A percentile compares a stretch with the other conserved stretches of the same genome.
Conservation (phyloP, 2,329 filamentous ascomycete genomes). For the Venturiaceae sp. region DNA sequence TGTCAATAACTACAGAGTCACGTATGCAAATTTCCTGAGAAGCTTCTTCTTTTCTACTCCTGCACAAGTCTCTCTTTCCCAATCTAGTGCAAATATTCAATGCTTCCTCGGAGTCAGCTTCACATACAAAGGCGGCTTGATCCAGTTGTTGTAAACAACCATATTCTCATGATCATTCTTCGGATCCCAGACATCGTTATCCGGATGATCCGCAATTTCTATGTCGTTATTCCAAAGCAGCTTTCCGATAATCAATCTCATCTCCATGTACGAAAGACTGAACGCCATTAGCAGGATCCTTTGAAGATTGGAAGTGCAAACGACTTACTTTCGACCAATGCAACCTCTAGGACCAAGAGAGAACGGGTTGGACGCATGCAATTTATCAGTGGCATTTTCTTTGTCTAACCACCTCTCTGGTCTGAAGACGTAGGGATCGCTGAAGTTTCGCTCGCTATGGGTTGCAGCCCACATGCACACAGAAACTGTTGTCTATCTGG, state of each 20-base stretch:
- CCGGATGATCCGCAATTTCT: constrained; percentile 5
- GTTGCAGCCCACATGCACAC: constrained; percentile 16
- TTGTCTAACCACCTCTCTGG: constrained; percentile 5
- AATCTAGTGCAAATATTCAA: too few relatives aligned
- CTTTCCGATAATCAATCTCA: constrained; percentile 1
- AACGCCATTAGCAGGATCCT: neutral
- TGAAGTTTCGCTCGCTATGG: constrained; percentile 1
- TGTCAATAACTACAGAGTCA: too few relatives aligned
- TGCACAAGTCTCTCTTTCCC: too few relatives aligned
- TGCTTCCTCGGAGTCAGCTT: constrained; percentile 11
- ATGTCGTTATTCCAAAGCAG: constrained; percentile 8
- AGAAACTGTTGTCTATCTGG: neutral
- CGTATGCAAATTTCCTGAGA: too few relatives aligned
- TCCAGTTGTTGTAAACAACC: constrained; percentile 10
- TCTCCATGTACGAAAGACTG: constrained; percentile 8
- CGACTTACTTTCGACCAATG: constrained; percentile 16
- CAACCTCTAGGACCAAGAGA: constrained; percentile 21
- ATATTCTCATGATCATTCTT: constrained; percentile 8
- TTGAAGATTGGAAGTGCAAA: constrained; percentile 8
- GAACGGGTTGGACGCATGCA: constrained; percentile 22
- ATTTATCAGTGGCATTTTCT: constrained; percentile 14
- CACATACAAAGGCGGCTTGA: constrained; percentile 21
- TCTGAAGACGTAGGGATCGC: neutral
- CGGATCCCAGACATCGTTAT: constrained; percentile 2
- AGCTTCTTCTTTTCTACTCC: too few relatives aligned